These are phyloP conservation scores for Hanseniaspora valbyensis DNA, from an alignment of 805 yeast species.

Conservation along the genomic window DNA sequence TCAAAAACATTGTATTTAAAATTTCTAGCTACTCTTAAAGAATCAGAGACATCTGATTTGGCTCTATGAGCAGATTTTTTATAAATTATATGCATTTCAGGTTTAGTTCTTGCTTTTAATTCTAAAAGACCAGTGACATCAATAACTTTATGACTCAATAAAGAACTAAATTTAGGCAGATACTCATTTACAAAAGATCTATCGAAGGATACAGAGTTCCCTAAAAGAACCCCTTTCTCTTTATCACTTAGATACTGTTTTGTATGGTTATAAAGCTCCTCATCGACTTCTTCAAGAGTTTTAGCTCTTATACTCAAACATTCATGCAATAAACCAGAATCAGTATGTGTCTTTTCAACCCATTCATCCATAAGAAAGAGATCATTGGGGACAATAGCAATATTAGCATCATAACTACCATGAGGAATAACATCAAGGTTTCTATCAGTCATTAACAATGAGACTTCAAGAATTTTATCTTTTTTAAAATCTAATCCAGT, in stretches of 20 bases:
- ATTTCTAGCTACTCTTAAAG: conserved; percentile 72
- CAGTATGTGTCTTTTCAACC: neutral
- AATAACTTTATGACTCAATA: conserved; percentile 61
- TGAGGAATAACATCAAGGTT: conserved; percentile 57
- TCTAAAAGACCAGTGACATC: conserved; percentile 87
- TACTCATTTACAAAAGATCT: conserved; percentile 70
- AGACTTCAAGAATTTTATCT: conserved; percentile 81
- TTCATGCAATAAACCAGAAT: neutral
- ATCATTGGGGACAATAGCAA: conserved; percentile 23
- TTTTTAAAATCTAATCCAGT: conserved; percentile 70
- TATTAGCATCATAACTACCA: conserved; percentile 67
- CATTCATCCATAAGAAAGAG: neutral
- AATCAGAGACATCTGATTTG: conserved; percentile 75
- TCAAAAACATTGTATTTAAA: conserved; percentile 57
- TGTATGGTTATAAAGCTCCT: conserved; percentile 53
- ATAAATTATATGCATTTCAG: conserved; percentile 38
- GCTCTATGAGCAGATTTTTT: conserved; percentile 78
- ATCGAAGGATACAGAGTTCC: conserved; percentile 88
- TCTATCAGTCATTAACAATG: conserved; percentile 82
- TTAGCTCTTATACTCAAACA: conserved; percentile 23
- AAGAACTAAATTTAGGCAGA: conserved; percentile 60
- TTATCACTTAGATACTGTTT: conserved; percentile 39
- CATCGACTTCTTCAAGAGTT: conserved; percentile 50
- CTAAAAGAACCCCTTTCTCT: conserved; percentile 65
- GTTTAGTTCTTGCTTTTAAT: conserved; percentile 65